Percentiles rank a stretch among this genome's conserved stretches.
Evolutionary conservation across 2,329 filamentous ascomycete genomes (phyloP).

Genomic region (Decorospora gaudefroyi): DNA sequence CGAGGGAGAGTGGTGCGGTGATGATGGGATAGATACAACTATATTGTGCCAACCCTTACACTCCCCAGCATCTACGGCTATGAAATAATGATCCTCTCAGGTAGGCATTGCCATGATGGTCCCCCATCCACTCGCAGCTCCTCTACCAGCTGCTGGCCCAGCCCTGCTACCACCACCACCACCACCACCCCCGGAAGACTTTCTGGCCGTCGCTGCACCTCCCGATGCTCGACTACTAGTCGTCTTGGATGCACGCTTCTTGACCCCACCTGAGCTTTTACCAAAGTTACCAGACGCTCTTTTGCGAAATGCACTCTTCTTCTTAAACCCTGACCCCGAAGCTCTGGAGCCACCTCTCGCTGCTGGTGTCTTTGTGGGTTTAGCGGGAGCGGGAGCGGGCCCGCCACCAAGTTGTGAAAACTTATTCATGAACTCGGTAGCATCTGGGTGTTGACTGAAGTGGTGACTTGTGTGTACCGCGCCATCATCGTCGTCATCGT

Average conservation of each 20-base stretch:
- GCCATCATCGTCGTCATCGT: constrained; percentile 33
- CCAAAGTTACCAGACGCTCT: constrained; percentile 26
- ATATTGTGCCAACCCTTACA: no score
- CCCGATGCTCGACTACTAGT: constrained; percentile 19
- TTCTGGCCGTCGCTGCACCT: constrained; percentile 13
- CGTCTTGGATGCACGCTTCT: constrained; percentile 24
- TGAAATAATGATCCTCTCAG: no score
- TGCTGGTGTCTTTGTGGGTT: constrained; percentile 14
- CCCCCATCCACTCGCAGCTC: constrained; percentile 16
- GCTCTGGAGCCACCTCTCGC: constrained; percentile 24
- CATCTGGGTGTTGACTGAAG: constrained; percentile 38
- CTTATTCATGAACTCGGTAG: constrained; percentile 38
- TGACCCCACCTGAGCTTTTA: constrained; percentile 22
- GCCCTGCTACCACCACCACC: constrained; percentile 13
- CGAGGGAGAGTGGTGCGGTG: no score
- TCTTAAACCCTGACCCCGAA: constrained; percentile 23
- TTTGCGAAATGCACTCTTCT: constrained; percentile 21
- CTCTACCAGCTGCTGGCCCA: constrained; percentile 14
- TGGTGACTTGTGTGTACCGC: constrained; percentile 34
- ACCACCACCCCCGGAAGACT: constrained; percentile 13
- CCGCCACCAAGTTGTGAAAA: constrained; percentile 27
- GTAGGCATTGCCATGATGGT: constrained; percentile 40
- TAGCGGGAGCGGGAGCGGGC: constrained; percentile 17
- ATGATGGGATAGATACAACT: no score
- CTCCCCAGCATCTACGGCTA: no score